Evolutionary conservation across 176 grass and related monocot genomes (phyloP).

Genomic region (Ensete ventricosum): DNA sequence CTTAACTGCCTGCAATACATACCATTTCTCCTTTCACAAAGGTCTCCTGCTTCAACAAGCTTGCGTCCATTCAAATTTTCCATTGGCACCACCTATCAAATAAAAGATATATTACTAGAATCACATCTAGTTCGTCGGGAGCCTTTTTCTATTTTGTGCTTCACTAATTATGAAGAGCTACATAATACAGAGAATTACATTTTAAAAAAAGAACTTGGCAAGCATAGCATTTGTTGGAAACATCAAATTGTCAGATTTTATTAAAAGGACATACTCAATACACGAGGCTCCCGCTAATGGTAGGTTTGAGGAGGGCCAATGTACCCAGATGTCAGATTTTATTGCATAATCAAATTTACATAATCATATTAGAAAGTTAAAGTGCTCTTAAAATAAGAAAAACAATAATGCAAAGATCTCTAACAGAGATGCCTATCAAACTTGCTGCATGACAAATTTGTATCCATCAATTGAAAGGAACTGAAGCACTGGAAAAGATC

Average conservation of each 20-base stretch:
- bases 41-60: constrained; percentile 66
- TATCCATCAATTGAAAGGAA: too few species aligned
- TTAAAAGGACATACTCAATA: too few species aligned
- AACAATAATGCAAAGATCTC: too few species aligned
- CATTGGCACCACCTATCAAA: constrained; percentile 74
- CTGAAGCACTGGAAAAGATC: too few species aligned
- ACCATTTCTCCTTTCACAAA: constrained; percentile 99
- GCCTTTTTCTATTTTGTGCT: background rate
- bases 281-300: too few species aligned
- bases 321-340: background rate
- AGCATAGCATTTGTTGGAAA: too few species aligned
- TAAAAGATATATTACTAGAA: constrained; percentile 3
- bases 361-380: background rate
- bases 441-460: too few species aligned
- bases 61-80: constrained; percentile 96
- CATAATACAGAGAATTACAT: background rate
- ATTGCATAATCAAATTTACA: background rate
- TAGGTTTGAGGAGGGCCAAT: too few species aligned
- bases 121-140: background rate
- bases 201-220: background rate
- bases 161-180: background rate
- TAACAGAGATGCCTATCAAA: too few species aligned
- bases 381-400: background rate
- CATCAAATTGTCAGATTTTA: too few species aligned
- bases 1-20: background rate